These are phyloP conservation scores for Trichophyton equinum DNA, from an alignment of 2,329 filamentous ascomycete species.

Conservation along the genomic window DNA sequence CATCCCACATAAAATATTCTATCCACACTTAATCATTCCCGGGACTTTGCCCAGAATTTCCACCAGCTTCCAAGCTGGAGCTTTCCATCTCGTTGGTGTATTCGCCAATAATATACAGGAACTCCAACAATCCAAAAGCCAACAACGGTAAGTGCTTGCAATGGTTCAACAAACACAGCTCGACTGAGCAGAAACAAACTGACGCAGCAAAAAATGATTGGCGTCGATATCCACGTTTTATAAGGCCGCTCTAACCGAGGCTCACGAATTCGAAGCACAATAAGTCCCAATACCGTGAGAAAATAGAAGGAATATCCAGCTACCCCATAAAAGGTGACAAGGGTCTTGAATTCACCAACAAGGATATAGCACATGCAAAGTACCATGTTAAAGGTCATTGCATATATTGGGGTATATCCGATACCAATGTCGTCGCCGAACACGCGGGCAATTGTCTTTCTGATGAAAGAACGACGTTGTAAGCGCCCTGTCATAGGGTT, in stretches of 20 bases:
- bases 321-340: constrained; percentile 94
- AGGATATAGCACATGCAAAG: constrained; percentile 67
- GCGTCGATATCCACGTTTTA: constrained; percentile 90
- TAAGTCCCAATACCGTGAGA: constrained; percentile 81
- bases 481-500: constrained; percentile 24
- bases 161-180: constrained; percentile 77
- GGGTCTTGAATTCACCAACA: constrained; percentile 79
- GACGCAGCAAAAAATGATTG: constrained; percentile 96
- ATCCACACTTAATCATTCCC: not conserved
- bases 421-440: constrained; percentile 67
- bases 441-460: constrained; percentile 46
- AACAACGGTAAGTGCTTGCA: constrained; percentile 80
- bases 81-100: constrained; percentile 50
- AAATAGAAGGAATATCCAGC: constrained; percentile 98
- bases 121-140: constrained; percentile 73
- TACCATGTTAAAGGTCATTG: constrained; percentile 65
- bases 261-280: constrained; percentile 76
- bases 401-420: constrained; percentile 89
- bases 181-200: constrained; percentile 81
- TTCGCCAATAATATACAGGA: constrained; percentile 78
- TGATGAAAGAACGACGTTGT: constrained; percentile 42
- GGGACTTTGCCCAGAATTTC: constrained; percentile 32
- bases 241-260: constrained; percentile 83
- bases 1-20: not conserved
- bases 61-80: constrained; percentile 22